Evolutionary conservation across 2,329 filamentous ascomycete species (phyloP).

Genomic region (Madurella fahalii): DNA sequence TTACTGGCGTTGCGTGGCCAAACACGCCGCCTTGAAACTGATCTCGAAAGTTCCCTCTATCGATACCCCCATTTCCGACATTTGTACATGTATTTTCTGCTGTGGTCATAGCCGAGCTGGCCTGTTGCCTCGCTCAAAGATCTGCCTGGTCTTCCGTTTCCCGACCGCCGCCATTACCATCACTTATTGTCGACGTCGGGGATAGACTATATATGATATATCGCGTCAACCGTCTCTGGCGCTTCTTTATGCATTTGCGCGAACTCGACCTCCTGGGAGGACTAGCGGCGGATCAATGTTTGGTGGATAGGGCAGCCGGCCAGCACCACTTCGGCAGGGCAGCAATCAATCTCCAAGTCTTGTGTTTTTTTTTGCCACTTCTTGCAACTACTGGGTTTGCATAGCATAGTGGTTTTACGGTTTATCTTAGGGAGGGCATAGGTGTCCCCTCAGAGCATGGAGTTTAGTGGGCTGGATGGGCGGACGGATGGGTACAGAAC

Average conservation of each 20-base stretch:
- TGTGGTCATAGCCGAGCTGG: neutral
- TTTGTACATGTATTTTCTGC: constrained; percentile 11
- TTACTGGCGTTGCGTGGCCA: neutral
- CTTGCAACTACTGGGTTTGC: constrained; percentile 8
- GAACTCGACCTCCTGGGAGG: neutral
- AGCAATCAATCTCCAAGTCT: neutral
- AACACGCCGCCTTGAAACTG: neutral
- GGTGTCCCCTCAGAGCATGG: constrained; percentile 7
- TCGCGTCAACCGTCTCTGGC: neutral
- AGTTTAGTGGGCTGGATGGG: constrained; percentile 11
- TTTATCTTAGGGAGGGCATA: neutral
- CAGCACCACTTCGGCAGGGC: neutral
- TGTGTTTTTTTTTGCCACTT: neutral
- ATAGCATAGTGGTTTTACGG: constrained; percentile 14
- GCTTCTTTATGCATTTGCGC: neutral
- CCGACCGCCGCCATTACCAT: neutral
- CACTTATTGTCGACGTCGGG: neutral
- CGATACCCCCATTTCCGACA: constrained; percentile 13
- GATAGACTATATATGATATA: neutral
- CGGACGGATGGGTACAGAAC: neutral
- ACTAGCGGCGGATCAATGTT: neutral
- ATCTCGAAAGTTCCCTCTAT: constrained; percentile 2
- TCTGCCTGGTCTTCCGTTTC: too few relatives aligned
- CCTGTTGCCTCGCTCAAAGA: neutral
- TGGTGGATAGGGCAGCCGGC: neutral